Percentiles rank a stretch among this genome's conserved stretches.
Evolutionary conservation across 495 filamentous ascomycete species (phyloP).

Genomic region (Daldinia grandis): DNA sequence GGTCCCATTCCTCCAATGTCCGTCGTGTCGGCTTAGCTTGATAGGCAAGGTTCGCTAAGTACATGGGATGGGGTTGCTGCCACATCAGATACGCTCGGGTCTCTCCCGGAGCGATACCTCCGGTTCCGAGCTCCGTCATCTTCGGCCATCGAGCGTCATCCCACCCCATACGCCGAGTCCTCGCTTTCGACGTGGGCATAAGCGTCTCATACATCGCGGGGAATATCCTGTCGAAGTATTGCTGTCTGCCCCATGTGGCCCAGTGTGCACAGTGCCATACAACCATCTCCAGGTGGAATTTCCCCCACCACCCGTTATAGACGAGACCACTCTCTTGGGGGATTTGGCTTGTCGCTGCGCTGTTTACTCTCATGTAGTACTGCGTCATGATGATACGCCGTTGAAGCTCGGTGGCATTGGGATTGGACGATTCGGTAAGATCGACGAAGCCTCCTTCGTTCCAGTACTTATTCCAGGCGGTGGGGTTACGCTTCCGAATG

Average conservation of each 20-base stretch:
- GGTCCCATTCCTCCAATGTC: constrained; percentile 51
- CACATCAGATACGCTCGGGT: constrained; percentile 54
- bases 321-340: constrained; percentile 53
- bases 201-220: constrained; percentile 54
- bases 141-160: constrained; percentile 55
- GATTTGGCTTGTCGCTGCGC: constrained; percentile 42
- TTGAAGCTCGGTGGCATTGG: constrained; percentile 56
- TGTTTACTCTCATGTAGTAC: constrained; percentile 60
- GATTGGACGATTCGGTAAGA: constrained; percentile 48
- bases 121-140: constrained; percentile 56
- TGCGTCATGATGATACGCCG: constrained; percentile 59
- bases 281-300: constrained; percentile 41
- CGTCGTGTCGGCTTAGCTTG: constrained; percentile 40
- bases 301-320: constrained; percentile 57
- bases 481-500: constrained; percentile 24
- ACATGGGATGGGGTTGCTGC: constrained; percentile 55
- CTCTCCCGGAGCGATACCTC: constrained; percentile 54
- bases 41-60: constrained; percentile 53
- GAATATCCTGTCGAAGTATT: constrained; percentile 47
- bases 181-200: constrained; percentile 49
- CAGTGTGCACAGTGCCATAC: constrained; percentile 57
- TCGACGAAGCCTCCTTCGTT: constrained; percentile 56
- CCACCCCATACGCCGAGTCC: constrained; percentile 54
- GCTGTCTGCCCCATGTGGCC: constrained; percentile 52
- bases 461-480: constrained; percentile 55